Percentiles rank a stretch among this genome's conserved stretches.
Conservation (phyloP, 2,329 filamentous ascomycete species). For the Microdochium trichocladiopsis region DNA sequence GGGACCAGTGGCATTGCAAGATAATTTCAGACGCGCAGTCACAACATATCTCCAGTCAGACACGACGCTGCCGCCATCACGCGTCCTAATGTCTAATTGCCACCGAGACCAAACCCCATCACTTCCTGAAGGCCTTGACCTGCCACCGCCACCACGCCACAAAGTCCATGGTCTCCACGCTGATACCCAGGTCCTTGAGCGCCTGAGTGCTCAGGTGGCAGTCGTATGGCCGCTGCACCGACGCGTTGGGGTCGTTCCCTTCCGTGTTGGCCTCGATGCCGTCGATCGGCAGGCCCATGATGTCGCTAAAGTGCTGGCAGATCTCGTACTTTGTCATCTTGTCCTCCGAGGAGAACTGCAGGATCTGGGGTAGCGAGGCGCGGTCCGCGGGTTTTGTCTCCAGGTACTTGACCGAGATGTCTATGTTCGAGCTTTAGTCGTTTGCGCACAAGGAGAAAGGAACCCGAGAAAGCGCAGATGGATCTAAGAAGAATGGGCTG, state of each 20-base stretch:
- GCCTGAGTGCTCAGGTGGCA: conserved; percentile 76
- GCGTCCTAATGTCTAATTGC: too few species aligned
- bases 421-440: conserved; percentile 27
- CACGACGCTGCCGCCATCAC: too few species aligned
- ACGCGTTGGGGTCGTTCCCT: conserved; percentile 64
- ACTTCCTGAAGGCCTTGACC: conserved; percentile 51
- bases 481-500: too few species aligned
- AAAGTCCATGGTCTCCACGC: conserved; percentile 70
- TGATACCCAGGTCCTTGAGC: conserved; percentile 66
- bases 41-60: too few species aligned
- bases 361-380: conserved; percentile 54
- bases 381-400: conserved; percentile 29
- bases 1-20: too few species aligned
- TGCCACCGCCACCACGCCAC: conserved; percentile 71
- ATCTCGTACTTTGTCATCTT: conserved; percentile 87
- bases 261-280: conserved; percentile 63
- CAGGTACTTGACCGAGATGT: conserved; percentile 66
- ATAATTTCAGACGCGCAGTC: too few species aligned
- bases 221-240: conserved; percentile 77
- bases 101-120: too few species aligned
- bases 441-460: too few species aligned
- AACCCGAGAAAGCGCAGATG: conserved; percentile 6
- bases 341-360: conserved; percentile 86
- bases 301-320: conserved; percentile 67
- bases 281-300: conserved; percentile 66